These are phyloP conservation scores for Lactifluus hygrophoroides DNA, from an alignment of 768 basidiomycete genomes.

Conservation along the genomic window DNA sequence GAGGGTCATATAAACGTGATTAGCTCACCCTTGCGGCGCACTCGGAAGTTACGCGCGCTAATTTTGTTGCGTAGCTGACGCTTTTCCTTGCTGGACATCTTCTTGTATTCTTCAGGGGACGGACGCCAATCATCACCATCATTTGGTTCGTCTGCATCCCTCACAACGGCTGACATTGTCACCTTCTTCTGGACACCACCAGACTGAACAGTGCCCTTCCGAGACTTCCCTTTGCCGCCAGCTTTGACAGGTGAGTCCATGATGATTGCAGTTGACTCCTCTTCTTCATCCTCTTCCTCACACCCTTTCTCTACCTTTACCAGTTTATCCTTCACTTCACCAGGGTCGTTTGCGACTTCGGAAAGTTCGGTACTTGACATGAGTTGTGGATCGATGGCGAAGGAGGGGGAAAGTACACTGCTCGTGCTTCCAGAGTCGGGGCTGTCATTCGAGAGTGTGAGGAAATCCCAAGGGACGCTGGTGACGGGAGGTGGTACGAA, in stretches of 20 bases:
- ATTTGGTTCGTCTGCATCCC: conserved; percentile 39
- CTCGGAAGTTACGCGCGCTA: conserved; percentile 87
- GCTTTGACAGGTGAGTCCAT: conserved; percentile 26
- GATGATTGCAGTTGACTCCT: conserved; percentile 14
- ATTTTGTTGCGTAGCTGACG: conserved; percentile 96
- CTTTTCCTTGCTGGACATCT: conserved; percentile 94
- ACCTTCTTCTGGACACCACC: conserved; percentile 65
- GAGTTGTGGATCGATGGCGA: conserved; percentile 69
- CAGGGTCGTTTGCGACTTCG: conserved; percentile 32
- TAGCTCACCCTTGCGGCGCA: conserved; percentile 77
- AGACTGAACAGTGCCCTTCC: conserved; percentile 63
- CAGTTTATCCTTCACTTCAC: conserved; percentile 30
- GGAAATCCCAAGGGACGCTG: conserved; percentile 33
- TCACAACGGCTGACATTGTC: conserved; percentile 28
- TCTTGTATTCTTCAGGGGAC: conserved; percentile 88
- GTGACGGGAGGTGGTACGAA: conserved; percentile 24
- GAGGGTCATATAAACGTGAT: background rate
- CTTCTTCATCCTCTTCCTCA: conserved; percentile 29
- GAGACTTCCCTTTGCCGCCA: conserved; percentile 43
- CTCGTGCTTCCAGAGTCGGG: conserved; percentile 20
- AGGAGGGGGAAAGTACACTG: conserved; percentile 25
- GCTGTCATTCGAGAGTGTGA: conserved; percentile 27
- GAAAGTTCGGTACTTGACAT: conserved; percentile 52
- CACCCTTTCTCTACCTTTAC: conserved; percentile 28
- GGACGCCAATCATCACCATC: conserved; percentile 79